Percentiles rank a stretch among this genome's conserved stretches.
Evolutionary conservation across 2,329 filamentous ascomycete species (phyloP).

Genomic region (Trichoderma simmonsii): DNA sequence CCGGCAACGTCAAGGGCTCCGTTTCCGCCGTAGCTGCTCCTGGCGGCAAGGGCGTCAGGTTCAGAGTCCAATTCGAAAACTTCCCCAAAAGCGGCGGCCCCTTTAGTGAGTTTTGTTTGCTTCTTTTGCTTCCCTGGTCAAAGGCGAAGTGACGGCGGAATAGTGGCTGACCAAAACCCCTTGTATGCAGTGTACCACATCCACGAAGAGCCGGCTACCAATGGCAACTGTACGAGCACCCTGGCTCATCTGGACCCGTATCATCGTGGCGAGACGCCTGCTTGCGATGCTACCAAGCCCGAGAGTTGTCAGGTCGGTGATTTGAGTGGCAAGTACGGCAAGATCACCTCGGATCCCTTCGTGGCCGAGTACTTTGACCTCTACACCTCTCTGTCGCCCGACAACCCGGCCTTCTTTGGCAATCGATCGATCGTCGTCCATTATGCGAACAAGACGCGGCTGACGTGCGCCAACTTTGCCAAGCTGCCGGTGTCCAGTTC

Average conservation of each 20-base stretch:
- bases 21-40: constrained; percentile 46
- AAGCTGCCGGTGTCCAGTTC: constrained; percentile 17
- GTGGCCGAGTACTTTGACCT: constrained; percentile 51
- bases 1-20: constrained; percentile 54
- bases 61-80: constrained; percentile 55
- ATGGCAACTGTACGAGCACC: constrained; percentile 70
- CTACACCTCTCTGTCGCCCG: constrained; percentile 53
- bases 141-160: background rate
- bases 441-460: constrained; percentile 60
- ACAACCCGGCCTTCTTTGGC: constrained; percentile 57
- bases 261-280: constrained; percentile 56
- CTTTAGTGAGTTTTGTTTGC: constrained; percentile 50
- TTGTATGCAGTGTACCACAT: constrained; percentile 63
- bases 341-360: constrained; percentile 52
- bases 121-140: background rate
- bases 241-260: constrained; percentile 70
- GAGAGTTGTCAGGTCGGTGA: constrained; percentile 74
- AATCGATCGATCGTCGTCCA: constrained; percentile 65
- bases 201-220: constrained; percentile 58
- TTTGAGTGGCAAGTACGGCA: constrained; percentile 70
- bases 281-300: constrained; percentile 57
- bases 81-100: constrained; percentile 56
- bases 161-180: background rate
- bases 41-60: constrained; percentile 53
- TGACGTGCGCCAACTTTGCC: constrained; percentile 62